Conservation (phyloP, 2,329 filamentous ascomycete species). For the Phyllosticta capitalensis region DNA sequence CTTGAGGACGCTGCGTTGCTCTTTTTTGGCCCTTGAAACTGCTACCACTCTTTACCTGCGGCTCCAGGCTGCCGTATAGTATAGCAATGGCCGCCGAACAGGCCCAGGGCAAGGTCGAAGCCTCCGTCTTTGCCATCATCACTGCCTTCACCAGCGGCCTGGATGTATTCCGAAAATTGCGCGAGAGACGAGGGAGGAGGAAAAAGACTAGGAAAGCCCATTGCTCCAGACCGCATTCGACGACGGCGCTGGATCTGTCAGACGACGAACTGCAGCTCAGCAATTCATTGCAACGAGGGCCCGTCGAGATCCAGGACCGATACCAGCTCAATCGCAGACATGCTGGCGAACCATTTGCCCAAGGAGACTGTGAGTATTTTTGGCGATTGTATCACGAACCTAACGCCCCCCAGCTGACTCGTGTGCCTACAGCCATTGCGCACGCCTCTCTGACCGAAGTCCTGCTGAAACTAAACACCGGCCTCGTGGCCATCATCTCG, state of each 20-base stretch:
- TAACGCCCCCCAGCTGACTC: constrained; percentile 12
- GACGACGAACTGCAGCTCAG: constrained; percentile 31
- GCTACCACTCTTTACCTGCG: too few relatives aligned
- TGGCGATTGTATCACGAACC: not conserved
- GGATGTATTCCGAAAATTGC: constrained; percentile 35
- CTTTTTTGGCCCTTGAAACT: too few relatives aligned
- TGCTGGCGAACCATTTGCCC: constrained; percentile 31
- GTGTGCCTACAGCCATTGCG: constrained; percentile 28
- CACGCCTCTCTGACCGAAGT: constrained; percentile 38
- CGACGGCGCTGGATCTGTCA: constrained; percentile 4
- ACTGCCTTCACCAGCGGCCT: constrained; percentile 36
- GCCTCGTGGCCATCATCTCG: constrained; percentile 37
- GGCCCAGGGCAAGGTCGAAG: not conserved
- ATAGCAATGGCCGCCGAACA: not conserved
- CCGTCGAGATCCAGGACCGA: constrained; percentile 33
- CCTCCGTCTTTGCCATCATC: constrained; percentile 32
- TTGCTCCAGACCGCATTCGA: not conserved
- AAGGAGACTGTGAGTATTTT: constrained; percentile 33
- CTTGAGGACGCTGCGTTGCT: too few relatives aligned
- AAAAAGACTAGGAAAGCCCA: constrained; percentile 15
- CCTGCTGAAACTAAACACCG: constrained; percentile 37
- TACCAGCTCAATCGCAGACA: constrained; percentile 31
- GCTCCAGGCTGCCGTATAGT: not conserved
- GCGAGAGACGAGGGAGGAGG: constrained; percentile 24
- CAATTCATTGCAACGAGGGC: constrained; percentile 31